phyloP scores from a whole-genome alignment of 75 land plant genomes.

The Ceratopteris richardii region DNA sequence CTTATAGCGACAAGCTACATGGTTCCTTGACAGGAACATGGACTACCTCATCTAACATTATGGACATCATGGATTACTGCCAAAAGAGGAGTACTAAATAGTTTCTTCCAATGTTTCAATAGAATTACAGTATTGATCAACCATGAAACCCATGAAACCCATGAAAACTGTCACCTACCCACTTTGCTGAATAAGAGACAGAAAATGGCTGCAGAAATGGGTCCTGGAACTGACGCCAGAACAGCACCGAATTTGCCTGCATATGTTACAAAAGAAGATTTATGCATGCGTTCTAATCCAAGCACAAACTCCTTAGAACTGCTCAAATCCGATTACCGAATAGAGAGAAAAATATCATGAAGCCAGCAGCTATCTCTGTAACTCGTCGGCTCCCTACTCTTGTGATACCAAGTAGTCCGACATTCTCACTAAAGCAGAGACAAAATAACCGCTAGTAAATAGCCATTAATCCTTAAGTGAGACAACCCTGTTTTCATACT shows the following conservation, averaged over 20 bases:
- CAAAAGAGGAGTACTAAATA: too few relatives aligned
- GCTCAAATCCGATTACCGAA: slow-evolving; percentile 59
- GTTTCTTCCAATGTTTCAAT: too few relatives aligned
- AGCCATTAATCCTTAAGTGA: not conserved
- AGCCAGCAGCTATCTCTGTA: slow-evolving; percentile 64
- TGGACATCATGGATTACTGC: too few relatives aligned
- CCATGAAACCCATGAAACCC: too few relatives aligned
- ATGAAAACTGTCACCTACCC: slow-evolving; percentile 52
- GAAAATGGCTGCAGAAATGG: slow-evolving; percentile 62
- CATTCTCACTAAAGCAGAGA: slow-evolving; percentile 70
- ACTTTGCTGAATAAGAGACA: slow-evolving; percentile 72
- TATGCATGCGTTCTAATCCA: not conserved
- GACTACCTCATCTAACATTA: too few relatives aligned
- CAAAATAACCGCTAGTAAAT: not conserved
- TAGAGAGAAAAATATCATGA: slow-evolving; percentile 80
- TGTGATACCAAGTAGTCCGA: slow-evolving; percentile 76
- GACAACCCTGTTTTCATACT: slow-evolving; percentile 10
- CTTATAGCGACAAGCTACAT: too few relatives aligned
- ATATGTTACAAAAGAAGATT: slow-evolving; percentile 2
- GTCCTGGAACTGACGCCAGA: slow-evolving; percentile 79
- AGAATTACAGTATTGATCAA: too few relatives aligned
- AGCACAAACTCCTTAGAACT: too few relatives aligned
- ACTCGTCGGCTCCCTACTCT: slow-evolving; percentile 84
- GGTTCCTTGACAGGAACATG: too few relatives aligned
- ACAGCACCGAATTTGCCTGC: slow-evolving; percentile 95